Base-by-base conservation (phyloP, 225 moss, liverwort and hornwort genomes). In the Pleurozium schreberi region DNA sequence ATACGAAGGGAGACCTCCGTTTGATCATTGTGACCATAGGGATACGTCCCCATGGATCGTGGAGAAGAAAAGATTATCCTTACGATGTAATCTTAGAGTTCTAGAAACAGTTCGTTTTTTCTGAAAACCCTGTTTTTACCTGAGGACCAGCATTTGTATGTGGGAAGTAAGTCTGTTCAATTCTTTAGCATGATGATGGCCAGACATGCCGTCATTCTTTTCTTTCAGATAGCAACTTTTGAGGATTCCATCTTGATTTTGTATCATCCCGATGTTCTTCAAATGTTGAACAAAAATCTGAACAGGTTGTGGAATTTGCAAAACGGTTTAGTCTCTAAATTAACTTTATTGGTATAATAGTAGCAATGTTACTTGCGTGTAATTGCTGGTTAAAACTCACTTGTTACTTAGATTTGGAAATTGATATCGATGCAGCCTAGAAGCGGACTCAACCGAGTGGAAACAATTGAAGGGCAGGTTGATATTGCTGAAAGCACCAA, bases 401-500 rank as follows among this genome's bases (percentile, higher is more conserved):
- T 26, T 27, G 58, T 84, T 47, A 76, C n/a, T 62, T 69, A 55
- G 69, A 78, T 16, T 75, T 87, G 65, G 50, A 82, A 77, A 68
- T 89, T 69, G 77, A 75, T 88, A 67, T 88, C 76, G 82, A 55
- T 93, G 89, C 94, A 98, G 98, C 79, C 84, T 92, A 45, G 92
- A 95, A 87, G 96, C 93, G 85, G 85, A 86, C 33, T 91, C 88
- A 65, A 81, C 88, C 2, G 92, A 96, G 47, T 98, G 98, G 98
- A 93, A 92, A 64, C 95, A 92, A 74, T 85, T 97, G 87, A 93
- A 92, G 90, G 98, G 98, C 60, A 94, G 93, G 53, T 89, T 98
- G 78, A 80, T 96, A 83, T 88, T 97, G 90, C 91, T 96, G 80
- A 96, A 93, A 90, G 80, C 91, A 53, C 90, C 96, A 74, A 82